These are phyloP conservation scores for Trichophyton rubrum DNA, from an alignment of 2,329 filamentous ascomycete species.

Conservation along the genomic window DNA sequence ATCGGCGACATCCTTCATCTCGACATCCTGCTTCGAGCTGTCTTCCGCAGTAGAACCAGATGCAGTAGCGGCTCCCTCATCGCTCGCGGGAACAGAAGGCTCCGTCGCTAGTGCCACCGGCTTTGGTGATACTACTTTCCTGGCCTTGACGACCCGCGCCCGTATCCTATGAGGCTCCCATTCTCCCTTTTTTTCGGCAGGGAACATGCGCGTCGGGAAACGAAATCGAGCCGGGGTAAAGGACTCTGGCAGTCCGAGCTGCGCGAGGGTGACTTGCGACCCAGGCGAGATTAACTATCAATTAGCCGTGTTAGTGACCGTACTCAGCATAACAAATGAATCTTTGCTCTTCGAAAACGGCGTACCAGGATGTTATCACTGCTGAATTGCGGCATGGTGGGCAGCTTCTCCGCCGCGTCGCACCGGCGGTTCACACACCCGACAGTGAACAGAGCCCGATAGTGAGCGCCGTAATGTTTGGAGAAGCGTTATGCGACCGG, in stretches of 20 bases:
- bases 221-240: conserved; percentile 81
- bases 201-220: conserved; percentile 88
- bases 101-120: not conserved
- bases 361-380: conserved; percentile 41
- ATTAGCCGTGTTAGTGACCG: not conserved
- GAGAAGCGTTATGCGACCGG: not conserved
- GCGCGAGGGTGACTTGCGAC: conserved; percentile 79
- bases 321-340: not conserved
- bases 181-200: conserved; percentile 59
- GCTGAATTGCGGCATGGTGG: conserved; percentile 39
- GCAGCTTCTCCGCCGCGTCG: conserved; percentile 2
- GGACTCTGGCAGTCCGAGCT: conserved; percentile 78
- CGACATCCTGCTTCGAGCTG: conserved; percentile 29
- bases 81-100: not conserved
- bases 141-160: conserved; percentile 29
- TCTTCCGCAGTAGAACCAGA: conserved; percentile 3
- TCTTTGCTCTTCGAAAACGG: not conserved
- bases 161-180: conserved; percentile 74
- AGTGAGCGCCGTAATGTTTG: not conserved
- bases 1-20: conserved; percentile 33
- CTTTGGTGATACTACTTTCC: conserved; percentile 9
- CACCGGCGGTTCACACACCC: not conserved
- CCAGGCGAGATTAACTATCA: conserved; percentile 47
- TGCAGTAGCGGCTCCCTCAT: conserved; percentile 5
- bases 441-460: not conserved